Percentiles rank a stretch among this genome's conserved stretches.
Conservation (phyloP, 306 rosid genomes). For the peach (Prunus persica) region Prunus_persica_NCBIv2 NC_034009.1:46940501-46941000, state of each 20-base stretch:
- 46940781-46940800: neutral
- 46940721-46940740: neutral
- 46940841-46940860: slow-evolving; percentile 9
- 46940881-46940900: neutral
- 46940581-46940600: slow-evolving; percentile 48
- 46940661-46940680: slow-evolving; percentile 11
- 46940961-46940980: slow-evolving; percentile 41
- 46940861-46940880: neutral
- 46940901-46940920: slow-evolving; percentile 26
- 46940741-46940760: neutral
- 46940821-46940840: slow-evolving; percentile 21
- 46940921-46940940: slow-evolving; percentile 77
- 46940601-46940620: slow-evolving; percentile 48
- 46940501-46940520: neutral
- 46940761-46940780: neutral
- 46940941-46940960: slow-evolving; percentile 63
- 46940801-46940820: neutral
- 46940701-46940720: neutral
- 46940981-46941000: slow-evolving; percentile 8
- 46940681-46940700: slow-evolving; percentile 11
- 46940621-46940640: slow-evolving; percentile 30
- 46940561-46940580: slow-evolving; percentile 21
- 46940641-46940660: slow-evolving; percentile 9
- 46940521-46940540: neutral
- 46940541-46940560: neutral